phyloP scores from a whole-genome alignment of 495 filamentous ascomycete genomes.

The Chaetomidium leptoderma region DNA sequence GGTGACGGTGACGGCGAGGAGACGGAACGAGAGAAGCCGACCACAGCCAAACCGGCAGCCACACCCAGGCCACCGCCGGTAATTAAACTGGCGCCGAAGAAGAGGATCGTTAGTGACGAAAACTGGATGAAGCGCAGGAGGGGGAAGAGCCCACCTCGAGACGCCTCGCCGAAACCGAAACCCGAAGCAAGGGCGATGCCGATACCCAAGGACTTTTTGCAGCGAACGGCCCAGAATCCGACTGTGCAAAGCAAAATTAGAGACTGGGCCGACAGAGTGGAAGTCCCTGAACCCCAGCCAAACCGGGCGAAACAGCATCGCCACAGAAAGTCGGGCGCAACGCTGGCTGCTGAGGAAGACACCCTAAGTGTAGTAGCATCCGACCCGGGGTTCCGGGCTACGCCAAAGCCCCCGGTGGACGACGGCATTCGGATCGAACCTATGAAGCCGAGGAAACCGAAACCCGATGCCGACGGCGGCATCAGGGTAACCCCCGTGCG shows the following conservation, averaged over 20 bases:
- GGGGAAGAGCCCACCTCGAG: slow-evolving; percentile 44
- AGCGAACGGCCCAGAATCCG: slow-evolving; percentile 46
- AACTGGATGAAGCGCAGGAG: slow-evolving; percentile 62
- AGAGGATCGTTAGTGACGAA: slow-evolving; percentile 74
- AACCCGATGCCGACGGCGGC: slow-evolving; percentile 29
- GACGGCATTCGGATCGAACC: slow-evolving; percentile 37
- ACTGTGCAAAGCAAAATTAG: slow-evolving; percentile 48
- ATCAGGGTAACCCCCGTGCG: slow-evolving; percentile 34
- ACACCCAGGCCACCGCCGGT: slow-evolving; percentile 12
- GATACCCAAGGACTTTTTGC: slow-evolving; percentile 51
- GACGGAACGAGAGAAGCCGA: slow-evolving; percentile 30
- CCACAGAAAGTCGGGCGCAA: slow-evolving; percentile 28
- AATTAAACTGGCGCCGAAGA: slow-evolving; percentile 52
- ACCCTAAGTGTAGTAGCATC: slow-evolving; percentile 15
- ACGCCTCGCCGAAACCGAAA: slow-evolving; percentile 35
- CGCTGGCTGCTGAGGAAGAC: slow-evolving; percentile 32
- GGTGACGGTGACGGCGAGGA: slow-evolving; percentile 26
- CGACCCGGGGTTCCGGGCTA: slow-evolving; percentile 11
- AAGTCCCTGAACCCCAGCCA: slow-evolving; percentile 31
- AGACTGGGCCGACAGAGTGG: slow-evolving; percentile 49
- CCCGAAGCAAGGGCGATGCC: slow-evolving; percentile 31
- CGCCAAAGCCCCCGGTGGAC: slow-evolving; percentile 24
- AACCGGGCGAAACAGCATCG: slow-evolving; percentile 25
- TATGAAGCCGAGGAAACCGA: slow-evolving; percentile 24
- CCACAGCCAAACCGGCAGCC: slow-evolving; percentile 8